phyloP scores from a whole-genome alignment of 1,284 basidiomycete genomes.

The Tremellales sp. region DNA sequence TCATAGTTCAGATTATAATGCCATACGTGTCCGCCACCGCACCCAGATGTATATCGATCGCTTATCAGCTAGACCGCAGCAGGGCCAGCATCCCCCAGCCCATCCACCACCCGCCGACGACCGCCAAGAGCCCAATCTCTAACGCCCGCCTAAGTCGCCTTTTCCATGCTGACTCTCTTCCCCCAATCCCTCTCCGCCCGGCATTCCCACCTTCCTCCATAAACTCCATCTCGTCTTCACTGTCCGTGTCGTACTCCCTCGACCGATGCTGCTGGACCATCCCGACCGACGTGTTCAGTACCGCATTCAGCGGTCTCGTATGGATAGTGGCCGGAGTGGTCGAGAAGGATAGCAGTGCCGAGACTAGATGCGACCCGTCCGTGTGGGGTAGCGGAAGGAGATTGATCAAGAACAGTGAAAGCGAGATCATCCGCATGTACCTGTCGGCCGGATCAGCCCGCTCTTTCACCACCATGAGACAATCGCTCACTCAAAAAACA shows the following conservation, averaged over 20 bases:
- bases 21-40: too few species aligned
- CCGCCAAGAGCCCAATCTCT: slow-evolving; percentile 20
- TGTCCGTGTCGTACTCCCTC: slow-evolving; percentile 27
- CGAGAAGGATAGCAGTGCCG: slow-evolving; percentile 19
- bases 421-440: slow-evolving; percentile 35
- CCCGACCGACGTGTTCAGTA: background rate
- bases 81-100: slow-evolving; percentile 35
- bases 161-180: slow-evolving; percentile 27
- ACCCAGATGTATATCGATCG: too few species aligned
- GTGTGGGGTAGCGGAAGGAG: slow-evolving; percentile 42
- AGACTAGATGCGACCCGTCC: slow-evolving; percentile 41
- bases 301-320: background rate
- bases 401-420: slow-evolving; percentile 46
- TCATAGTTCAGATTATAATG: too few species aligned
- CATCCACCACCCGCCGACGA: slow-evolving; percentile 20
- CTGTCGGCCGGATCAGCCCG: slow-evolving; percentile 11
- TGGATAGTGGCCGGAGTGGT: background rate
- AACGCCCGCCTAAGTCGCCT: slow-evolving; percentile 21
- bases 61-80: slow-evolving; percentile 27
- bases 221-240: slow-evolving; percentile 27
- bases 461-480: background rate
- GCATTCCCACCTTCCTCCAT: slow-evolving; percentile 14
- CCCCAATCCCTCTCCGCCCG: slow-evolving; percentile 4
- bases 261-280: too few species aligned
- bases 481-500: slow-evolving; percentile 34